Evolutionary conservation across 2,329 filamentous ascomycete genomes (phyloP).

Genomic region (Cladosporium colombiae): DNA sequence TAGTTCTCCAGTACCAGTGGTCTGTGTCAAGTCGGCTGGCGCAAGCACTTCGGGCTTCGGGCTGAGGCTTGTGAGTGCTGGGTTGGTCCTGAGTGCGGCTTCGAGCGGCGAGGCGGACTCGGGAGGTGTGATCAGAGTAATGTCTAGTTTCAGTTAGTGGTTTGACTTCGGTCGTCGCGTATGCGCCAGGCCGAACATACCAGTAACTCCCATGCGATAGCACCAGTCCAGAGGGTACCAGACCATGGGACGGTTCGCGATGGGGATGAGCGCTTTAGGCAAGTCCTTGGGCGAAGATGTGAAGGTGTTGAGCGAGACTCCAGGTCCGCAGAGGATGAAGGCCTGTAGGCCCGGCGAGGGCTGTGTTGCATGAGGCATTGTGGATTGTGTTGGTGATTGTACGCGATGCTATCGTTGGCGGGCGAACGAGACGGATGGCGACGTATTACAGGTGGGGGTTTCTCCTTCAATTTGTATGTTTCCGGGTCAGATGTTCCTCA

Average conservation of each 20-base stretch:
- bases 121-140: conserved; percentile 58
- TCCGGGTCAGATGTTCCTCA: background rate
- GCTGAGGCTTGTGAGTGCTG: conserved; percentile 70
- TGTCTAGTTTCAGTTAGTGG: conserved; percentile 38
- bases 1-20: conserved; percentile 86
- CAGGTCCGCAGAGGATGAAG: conserved; percentile 79
- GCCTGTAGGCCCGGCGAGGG: conserved; percentile 78
- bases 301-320: conserved; percentile 79
- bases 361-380: conserved; percentile 76
- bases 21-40: conserved; percentile 73
- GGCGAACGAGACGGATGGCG: background rate
- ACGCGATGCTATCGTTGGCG: background rate
- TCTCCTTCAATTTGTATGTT: background rate
- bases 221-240: conserved; percentile 89
- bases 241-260: conserved; percentile 84
- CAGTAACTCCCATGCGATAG: conserved; percentile 75
- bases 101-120: conserved; percentile 66
- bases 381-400: conserved; percentile 8
- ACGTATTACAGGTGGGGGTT: background rate
- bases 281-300: conserved; percentile 77
- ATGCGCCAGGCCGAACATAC: conserved; percentile 42
- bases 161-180: background rate
- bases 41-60: conserved; percentile 75
- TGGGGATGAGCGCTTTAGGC: conserved; percentile 78
- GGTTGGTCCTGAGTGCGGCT: conserved; percentile 72